Evolutionary conservation across 768 basidiomycete species (phyloP).

Genomic region (Tricholoma matsutake): DNA sequence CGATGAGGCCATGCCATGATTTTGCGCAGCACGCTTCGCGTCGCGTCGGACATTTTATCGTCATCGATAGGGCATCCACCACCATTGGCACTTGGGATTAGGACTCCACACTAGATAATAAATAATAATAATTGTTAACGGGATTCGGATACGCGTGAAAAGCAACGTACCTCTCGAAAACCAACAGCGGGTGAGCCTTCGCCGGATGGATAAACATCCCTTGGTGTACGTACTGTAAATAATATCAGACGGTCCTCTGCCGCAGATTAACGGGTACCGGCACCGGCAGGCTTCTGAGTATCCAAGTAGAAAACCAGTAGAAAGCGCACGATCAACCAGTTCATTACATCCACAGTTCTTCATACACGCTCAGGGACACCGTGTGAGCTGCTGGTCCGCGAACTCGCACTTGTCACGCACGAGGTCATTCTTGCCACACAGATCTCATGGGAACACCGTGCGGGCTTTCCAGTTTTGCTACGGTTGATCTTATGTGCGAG

Average conservation of each 20-base stretch:
- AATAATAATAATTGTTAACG: not conserved
- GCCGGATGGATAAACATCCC: constrained; percentile 96
- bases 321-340: constrained; percentile 91
- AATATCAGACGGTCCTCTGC: constrained; percentile 65
- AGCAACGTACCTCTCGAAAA: constrained; percentile 80
- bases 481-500: constrained; percentile 97
- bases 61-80: constrained; percentile 99
- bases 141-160: not conserved
- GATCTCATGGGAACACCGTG: constrained; percentile 88
- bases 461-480: constrained; percentile 92
- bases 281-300: constrained; percentile 92
- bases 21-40: constrained; percentile 97
- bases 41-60: constrained; percentile 98
- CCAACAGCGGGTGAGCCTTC: constrained; percentile 99
- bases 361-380: constrained; percentile 93
- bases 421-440: constrained; percentile 93
- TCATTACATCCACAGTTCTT: constrained; percentile 97
- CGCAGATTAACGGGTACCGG: constrained; percentile 95
- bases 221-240: constrained; percentile 86
- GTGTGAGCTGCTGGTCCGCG: constrained; percentile 93
- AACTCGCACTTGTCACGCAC: constrained; percentile 98
- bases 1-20: constrained; percentile 67
- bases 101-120: constrained; percentile 71
- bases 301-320: too few relatives aligned
- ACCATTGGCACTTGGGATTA: constrained; percentile 92